Evolutionary conservation across 352 stramenopile genomes (phyloP).

Genomic region (Blastocystis sp.): DNA sequence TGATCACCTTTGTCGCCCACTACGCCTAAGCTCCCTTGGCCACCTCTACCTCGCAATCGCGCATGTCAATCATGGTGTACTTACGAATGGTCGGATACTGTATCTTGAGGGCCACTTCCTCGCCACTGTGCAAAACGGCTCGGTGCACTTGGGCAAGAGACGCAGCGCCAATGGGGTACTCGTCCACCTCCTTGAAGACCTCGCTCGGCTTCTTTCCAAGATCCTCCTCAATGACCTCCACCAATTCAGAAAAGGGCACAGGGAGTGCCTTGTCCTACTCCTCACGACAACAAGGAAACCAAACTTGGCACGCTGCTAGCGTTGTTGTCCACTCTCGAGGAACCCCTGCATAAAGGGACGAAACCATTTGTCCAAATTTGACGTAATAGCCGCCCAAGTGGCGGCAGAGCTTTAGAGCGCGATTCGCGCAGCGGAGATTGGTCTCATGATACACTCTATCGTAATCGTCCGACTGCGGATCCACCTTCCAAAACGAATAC

Average conservation of each 20-base stretch:
- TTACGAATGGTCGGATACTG: conserved; percentile 86
- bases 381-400: conserved; percentile 60
- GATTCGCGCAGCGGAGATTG: conserved; percentile 51
- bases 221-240: conserved; percentile 60
- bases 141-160: conserved; percentile 85
- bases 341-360: conserved; percentile 39
- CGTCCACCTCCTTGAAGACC: conserved; percentile 75
- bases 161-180: conserved; percentile 82
- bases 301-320: conserved; percentile 55
- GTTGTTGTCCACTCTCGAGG: conserved; percentile 58
- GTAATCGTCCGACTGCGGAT: conserved; percentile 31
- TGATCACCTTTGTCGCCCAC: conserved; percentile 67
- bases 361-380: conserved; percentile 71
- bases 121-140: conserved; percentile 80
- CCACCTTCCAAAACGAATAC: conserved; percentile 44
- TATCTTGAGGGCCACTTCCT: conserved; percentile 86
- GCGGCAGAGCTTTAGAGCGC: conserved; percentile 8
- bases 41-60: conserved; percentile 29
- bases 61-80: conserved; percentile 79
- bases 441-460: conserved; percentile 46
- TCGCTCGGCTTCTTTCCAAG: conserved; percentile 1
- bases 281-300: not conserved
- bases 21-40: not conserved
- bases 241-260: conserved; percentile 54
- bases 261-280: conserved; percentile 55